Percentiles rank a stretch among this genome's conserved stretches.
Evolutionary conservation across 352 stramenopile genomes (phyloP).

Genomic region (Globisporangium canariense): DNA sequence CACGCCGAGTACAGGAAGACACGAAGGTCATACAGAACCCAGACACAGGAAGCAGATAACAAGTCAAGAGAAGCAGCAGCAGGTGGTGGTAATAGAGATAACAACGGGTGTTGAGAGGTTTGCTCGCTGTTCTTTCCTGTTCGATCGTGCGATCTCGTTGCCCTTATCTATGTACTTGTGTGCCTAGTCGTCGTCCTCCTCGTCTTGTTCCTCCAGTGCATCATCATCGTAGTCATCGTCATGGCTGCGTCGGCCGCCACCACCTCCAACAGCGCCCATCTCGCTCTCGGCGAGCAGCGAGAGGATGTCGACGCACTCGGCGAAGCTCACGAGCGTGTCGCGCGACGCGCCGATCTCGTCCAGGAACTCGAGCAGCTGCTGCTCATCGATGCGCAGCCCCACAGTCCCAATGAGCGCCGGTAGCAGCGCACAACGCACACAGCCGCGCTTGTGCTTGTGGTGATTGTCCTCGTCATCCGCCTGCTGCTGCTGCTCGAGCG

Average conservation of each 20-base stretch:
- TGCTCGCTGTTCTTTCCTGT: neutral
- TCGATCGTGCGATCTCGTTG: neutral
- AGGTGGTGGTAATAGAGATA: constrained; percentile 2
- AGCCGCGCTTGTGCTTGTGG: constrained; percentile 30
- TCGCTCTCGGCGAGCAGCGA: constrained; percentile 67
- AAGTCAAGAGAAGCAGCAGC: neutral
- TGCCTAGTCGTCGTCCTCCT: constrained; percentile 8
- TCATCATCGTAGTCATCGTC: constrained; percentile 30
- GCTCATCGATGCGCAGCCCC: constrained; percentile 35
- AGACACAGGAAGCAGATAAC: neutral
- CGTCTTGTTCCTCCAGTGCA: constrained; percentile 20
- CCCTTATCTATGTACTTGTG: neutral
- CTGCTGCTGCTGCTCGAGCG: constrained; percentile 26
- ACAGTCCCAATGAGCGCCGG: constrained; percentile 39
- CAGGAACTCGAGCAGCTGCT: constrained; percentile 50
- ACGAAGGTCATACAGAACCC: neutral
- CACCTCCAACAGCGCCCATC: constrained; percentile 10
- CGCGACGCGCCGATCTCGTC: constrained; percentile 65
- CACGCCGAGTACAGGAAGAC: too few species aligned
- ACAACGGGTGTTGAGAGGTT: constrained; percentile 3
- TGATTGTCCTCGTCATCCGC: constrained; percentile 16
- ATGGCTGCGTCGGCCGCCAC: neutral
- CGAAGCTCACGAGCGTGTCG: constrained; percentile 75
- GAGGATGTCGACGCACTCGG: constrained; percentile 85
- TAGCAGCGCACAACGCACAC: constrained; percentile 50